Conservation (phyloP, 352 stramenopile genomes). For the Phytophthora sp. region DNA sequence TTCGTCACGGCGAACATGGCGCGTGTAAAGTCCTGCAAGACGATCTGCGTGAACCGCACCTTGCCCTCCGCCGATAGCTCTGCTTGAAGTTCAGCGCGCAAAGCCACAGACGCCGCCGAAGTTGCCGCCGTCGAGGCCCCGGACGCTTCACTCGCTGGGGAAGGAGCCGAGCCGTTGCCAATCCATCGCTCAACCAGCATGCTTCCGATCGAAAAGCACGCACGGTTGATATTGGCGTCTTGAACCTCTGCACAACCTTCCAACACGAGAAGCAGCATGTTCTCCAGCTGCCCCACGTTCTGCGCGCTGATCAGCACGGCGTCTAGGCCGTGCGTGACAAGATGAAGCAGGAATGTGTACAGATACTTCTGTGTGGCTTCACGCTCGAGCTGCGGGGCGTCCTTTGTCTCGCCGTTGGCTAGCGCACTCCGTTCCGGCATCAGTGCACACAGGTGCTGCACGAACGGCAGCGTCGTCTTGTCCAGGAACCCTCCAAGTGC, state of each 20-base stretch:
- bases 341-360: conserved; percentile 80
- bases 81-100: conserved; percentile 32
- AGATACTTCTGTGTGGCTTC: conserved; percentile 84
- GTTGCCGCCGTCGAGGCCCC: conserved; percentile 17
- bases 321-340: conserved; percentile 75
- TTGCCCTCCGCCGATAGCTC: conserved; percentile 40
- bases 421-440: conserved; percentile 65
- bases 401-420: conserved; percentile 64
- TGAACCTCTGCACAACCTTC: conserved; percentile 72
- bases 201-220: conserved; percentile 76
- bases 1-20: conserved; percentile 77
- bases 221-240: conserved; percentile 78
- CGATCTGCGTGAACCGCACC: conserved; percentile 60
- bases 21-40: conserved; percentile 72
- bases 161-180: conserved; percentile 25
- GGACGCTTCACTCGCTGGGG: conserved; percentile 31
- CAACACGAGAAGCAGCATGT: conserved; percentile 68
- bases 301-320: conserved; percentile 64
- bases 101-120: conserved; percentile 29
- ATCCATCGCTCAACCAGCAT: conserved; percentile 75
- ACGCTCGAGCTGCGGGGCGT: conserved; percentile 75
- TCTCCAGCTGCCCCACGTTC: conserved; percentile 73
- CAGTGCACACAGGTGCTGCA: conserved; percentile 72
- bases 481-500: conserved; percentile 73
- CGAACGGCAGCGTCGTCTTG: conserved; percentile 65